Evolutionary conservation across 78 protist genomes (phyloP).

Genomic region (Mantamonas sphyraenae): DNA sequence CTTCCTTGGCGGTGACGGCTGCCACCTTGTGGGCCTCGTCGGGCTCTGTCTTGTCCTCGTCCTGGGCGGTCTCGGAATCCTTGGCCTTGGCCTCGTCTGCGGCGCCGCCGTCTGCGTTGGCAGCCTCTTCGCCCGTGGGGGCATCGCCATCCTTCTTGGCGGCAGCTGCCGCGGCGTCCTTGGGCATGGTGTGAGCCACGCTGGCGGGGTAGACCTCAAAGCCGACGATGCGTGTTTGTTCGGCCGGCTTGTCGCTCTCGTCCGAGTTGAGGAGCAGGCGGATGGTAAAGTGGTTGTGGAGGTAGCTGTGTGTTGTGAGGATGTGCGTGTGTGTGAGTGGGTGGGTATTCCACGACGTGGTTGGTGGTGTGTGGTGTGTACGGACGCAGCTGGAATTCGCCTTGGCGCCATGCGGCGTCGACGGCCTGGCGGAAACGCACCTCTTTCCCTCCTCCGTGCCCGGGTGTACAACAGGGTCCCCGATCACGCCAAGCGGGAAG

Average conservation of each 20-base stretch:
- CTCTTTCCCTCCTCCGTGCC: too few relatives aligned
- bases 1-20: too few relatives aligned
- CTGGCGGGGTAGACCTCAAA: conserved; percentile 52
- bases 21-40: too few relatives aligned
- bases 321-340: neutral
- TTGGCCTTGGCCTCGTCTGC: too few relatives aligned
- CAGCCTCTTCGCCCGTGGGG: too few relatives aligned
- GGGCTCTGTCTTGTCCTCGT: too few relatives aligned
- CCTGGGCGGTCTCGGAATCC: too few relatives aligned
- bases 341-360: neutral
- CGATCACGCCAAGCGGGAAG: conserved; percentile 22
- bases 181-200: conserved; percentile 23
- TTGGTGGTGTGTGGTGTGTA: neutral
- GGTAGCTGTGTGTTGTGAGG: neutral
- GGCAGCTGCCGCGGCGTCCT: too few relatives aligned
- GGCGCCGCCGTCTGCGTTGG: too few relatives aligned
- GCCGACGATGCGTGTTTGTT: conserved; percentile 55
- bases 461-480: neutral
- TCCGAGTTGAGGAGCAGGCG: conserved; percentile 31
- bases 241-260: neutral
- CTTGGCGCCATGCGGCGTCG: too few relatives aligned
- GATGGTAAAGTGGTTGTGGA: conserved; percentile 63
- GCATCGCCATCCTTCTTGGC: too few relatives aligned
- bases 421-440: too few relatives aligned
- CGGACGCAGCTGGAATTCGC: neutral